A percentile compares a stretch with the other conserved stretches of the same genome.
These are phyloP conservation scores for Lachnum nothofagi DNA, from an alignment of 2,329 filamentous ascomycete species.

Conservation along the genomic window DNA sequence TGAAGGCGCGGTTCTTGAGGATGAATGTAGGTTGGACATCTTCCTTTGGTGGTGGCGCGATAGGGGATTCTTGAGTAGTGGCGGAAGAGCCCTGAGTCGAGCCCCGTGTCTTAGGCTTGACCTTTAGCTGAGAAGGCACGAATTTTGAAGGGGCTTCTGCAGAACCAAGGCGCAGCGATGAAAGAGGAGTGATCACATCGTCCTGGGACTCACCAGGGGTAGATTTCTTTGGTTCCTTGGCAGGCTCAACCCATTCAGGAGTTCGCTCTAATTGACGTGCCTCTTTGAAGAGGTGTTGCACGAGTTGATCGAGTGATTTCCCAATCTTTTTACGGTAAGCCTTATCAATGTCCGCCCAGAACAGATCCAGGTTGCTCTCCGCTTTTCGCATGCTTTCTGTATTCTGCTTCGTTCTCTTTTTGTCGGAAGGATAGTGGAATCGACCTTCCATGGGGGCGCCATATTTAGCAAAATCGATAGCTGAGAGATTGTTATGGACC, in stretches of 20 bases:
- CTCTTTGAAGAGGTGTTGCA: conserved; percentile 28
- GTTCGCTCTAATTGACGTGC: conserved; percentile 43
- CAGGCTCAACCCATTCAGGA: conserved; percentile 42
- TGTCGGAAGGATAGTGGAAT: conserved; percentile 42
- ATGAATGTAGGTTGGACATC: conserved; percentile 30
- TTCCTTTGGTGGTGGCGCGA: background rate
- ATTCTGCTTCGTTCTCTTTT: conserved; percentile 42
- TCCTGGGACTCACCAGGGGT: background rate
- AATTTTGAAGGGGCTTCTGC: conserved; percentile 4
- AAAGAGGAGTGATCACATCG: conserved; percentile 19
- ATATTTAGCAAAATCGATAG: conserved; percentile 2
- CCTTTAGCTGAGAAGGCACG: conserved; percentile 15
- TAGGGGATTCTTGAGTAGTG: conserved; percentile 1
- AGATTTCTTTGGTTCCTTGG: conserved; percentile 6
- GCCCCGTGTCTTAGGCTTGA: conserved; percentile 28
- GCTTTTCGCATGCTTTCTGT: conserved; percentile 41
- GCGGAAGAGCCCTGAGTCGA: background rate
- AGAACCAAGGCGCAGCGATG: conserved; percentile 26
- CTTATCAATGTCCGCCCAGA: conserved; percentile 40
- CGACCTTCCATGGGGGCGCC: conserved; percentile 11
- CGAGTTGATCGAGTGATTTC: conserved; percentile 13
- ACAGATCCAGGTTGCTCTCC: conserved; percentile 43
- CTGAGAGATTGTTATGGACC: background rate
- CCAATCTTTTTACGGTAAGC: conserved; percentile 4
- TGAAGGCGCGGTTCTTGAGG: conserved; percentile 36